phyloP scores from a whole-genome alignment of 2,329 filamentous ascomycete species.

The Corynespora cassiicola region DNA sequence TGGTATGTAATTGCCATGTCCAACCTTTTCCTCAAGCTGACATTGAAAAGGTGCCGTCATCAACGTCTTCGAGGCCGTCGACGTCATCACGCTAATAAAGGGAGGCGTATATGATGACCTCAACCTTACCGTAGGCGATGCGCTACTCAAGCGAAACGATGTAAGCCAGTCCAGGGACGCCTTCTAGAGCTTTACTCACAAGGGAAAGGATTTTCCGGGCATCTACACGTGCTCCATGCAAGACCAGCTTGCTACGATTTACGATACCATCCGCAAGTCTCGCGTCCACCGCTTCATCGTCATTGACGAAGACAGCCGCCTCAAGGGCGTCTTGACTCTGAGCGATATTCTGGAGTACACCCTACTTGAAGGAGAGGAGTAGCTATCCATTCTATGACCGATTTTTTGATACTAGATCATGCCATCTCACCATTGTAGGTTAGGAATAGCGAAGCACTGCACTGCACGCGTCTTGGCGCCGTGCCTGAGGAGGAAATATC shows the following conservation, averaged over 20 bases:
- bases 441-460: too few relatives aligned
- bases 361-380: constrained; percentile 77
- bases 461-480: too few relatives aligned
- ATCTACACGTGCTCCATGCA: constrained; percentile 96
- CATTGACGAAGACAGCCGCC: constrained; percentile 84
- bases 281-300: constrained; percentile 92
- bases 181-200: constrained; percentile 20
- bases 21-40: constrained; percentile 7
- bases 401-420: too few relatives aligned
- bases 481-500: too few relatives aligned
- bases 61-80: constrained; percentile 97
- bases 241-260: constrained; percentile 92
- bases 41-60: constrained; percentile 68
- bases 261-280: constrained; percentile 94
- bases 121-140: constrained; percentile 84
- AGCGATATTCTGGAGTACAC: constrained; percentile 98
- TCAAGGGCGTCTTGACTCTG: constrained; percentile 88
- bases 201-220: constrained; percentile 81
- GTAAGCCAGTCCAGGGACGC: constrained; percentile 48
- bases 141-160: constrained; percentile 82
- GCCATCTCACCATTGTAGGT: too few relatives aligned
- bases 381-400: too few relatives aligned
- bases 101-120: constrained; percentile 92
- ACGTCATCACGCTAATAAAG: constrained; percentile 95
- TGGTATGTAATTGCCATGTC: constrained; percentile 47